A percentile compares a stretch with the other conserved stretches of the same genome.
phyloP scores from a whole-genome alignment of 306 rosid species.

The Medicago lupulina region DNA sequence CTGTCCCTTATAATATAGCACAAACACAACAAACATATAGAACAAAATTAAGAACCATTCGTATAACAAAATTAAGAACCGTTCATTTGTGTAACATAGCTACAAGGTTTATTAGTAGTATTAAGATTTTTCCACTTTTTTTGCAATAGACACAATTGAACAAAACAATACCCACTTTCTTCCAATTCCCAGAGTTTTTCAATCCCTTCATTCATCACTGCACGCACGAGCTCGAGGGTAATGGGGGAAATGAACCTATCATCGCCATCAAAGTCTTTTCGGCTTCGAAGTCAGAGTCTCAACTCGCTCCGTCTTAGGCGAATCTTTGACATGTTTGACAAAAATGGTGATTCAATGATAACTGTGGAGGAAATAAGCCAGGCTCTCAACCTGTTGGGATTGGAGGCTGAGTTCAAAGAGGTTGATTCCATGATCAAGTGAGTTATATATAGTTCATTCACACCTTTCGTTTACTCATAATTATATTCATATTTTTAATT shows the following conservation, averaged over 20 bases:
- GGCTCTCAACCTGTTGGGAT: conserved; percentile 63
- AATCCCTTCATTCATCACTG: neutral
- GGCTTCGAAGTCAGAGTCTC: conserved; percentile 66
- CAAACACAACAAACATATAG: neutral
- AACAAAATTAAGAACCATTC: conserved; percentile 19
- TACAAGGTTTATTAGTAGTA: neutral
- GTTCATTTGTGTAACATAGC: neutral
- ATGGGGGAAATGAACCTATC: conserved; percentile 12
- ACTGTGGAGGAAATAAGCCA: conserved; percentile 62
- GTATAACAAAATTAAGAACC: conserved; percentile 12
- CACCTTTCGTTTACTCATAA: neutral
- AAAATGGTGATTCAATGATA: conserved; percentile 64
- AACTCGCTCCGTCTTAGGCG: conserved; percentile 73
- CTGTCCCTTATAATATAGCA: conserved; percentile 31
- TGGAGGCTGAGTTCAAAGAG: conserved; percentile 59
- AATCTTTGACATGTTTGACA: conserved; percentile 77
- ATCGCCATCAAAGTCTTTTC: conserved; percentile 51
- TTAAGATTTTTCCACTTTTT: neutral
- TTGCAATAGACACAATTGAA: conserved; percentile 1
- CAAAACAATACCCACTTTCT: neutral
- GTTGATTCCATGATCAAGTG: conserved; percentile 45
- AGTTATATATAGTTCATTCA: neutral
- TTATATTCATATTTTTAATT: too few species aligned
- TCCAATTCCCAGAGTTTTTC: neutral
- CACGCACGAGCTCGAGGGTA: neutral